Evolutionary conservation across 2,329 filamentous ascomycete genomes (phyloP).

Genomic region (Beauveria bassiana): DNA sequence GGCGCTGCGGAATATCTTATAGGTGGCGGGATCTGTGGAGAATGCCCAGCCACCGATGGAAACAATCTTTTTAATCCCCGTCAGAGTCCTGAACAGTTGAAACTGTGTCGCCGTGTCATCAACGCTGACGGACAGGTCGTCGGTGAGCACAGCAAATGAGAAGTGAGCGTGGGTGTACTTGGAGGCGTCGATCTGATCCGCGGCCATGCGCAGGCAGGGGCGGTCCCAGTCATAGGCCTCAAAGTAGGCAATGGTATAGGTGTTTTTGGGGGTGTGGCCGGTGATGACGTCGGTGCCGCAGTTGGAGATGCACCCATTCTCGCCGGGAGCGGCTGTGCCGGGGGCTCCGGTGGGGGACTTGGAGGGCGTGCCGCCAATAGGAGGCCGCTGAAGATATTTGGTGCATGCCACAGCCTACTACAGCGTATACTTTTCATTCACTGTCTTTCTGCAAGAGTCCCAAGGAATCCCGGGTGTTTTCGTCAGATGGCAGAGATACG

Average conservation of each 20-base stretch:
- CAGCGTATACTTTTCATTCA: background rate
- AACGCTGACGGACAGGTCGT: slow-evolving; percentile 14
- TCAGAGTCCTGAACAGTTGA: slow-evolving; percentile 14
- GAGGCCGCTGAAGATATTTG: background rate
- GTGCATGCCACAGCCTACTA: background rate
- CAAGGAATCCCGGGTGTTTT: background rate
- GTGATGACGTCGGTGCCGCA: slow-evolving; percentile 20
- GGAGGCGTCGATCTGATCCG: slow-evolving; percentile 7
- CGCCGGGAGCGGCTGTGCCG: slow-evolving; percentile 26
- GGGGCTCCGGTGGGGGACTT: slow-evolving; percentile 24
- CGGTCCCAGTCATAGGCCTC: slow-evolving; percentile 27
- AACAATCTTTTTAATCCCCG: slow-evolving; percentile 18
- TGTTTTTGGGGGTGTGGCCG: slow-evolving; percentile 7
- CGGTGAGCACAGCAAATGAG: slow-evolving; percentile 25
- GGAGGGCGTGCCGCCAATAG: background rate
- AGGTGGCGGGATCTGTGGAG: slow-evolving; percentile 14
- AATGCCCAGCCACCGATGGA: slow-evolving; percentile 24
- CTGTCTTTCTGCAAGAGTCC: background rate
- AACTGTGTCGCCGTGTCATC: slow-evolving; percentile 17
- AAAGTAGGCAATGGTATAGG: slow-evolving; percentile 21
- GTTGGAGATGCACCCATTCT: slow-evolving; percentile 23
- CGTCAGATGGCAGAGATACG: background rate
- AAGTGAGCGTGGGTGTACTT: slow-evolving; percentile 28
- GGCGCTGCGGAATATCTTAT: slow-evolving; percentile 15
- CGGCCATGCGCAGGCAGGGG: slow-evolving; percentile 20